phyloP scores from a whole-genome alignment of 192 early-diverging fungal genomes.

The Coemansia sp. region DNA sequence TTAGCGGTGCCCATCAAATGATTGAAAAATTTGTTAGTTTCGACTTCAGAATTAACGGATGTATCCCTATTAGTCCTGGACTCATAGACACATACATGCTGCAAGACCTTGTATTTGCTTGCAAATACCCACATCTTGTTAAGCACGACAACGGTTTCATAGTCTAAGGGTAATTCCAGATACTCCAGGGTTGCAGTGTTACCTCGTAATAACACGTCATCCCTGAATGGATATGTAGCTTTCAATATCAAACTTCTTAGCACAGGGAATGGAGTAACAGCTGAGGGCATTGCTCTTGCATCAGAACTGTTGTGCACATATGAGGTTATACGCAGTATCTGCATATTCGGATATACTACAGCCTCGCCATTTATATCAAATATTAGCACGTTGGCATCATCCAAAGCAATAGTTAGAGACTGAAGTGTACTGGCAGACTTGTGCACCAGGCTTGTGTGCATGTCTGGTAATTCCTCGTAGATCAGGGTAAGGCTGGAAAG shows the following conservation, averaged over 20 bases:
- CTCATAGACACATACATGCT: background rate
- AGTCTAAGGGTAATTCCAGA: background rate
- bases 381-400: background rate
- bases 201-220: slow-evolving; percentile 6
- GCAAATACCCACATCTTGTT: background rate
- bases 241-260: background rate
- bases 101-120: background rate
- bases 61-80: background rate
- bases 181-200: no score
- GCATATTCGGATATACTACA: slow-evolving; percentile 2
- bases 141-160: background rate
- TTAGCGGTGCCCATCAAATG: no score
- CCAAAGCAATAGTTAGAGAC: background rate
- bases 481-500: background rate
- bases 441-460: background rate
- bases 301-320: no score
- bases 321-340: background rate
- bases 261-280: background rate
- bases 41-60: background rate
- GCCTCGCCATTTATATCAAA: background rate
- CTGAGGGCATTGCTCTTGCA: background rate
- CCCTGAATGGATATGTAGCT: background rate
- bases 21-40: background rate
- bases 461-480: background rate
- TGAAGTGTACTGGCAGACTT: background rate